These are phyloP conservation scores for Periconia digitata DNA, from an alignment of 2,329 filamentous ascomycete genomes.

Conservation along the genomic window DNA sequence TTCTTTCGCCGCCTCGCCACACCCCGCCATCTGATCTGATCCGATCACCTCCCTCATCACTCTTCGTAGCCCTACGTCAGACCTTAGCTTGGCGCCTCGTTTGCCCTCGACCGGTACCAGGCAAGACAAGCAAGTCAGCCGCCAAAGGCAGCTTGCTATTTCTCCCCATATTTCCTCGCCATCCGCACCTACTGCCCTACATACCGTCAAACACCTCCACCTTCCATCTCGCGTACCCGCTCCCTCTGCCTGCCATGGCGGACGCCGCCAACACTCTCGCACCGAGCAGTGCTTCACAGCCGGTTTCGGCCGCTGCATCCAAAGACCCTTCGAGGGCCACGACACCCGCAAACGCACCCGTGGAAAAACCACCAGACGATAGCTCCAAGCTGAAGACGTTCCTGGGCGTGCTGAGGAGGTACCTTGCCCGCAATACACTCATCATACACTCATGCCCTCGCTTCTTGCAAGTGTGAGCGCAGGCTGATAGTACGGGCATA, in stretches of 20 bases:
- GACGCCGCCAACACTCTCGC: slow-evolving; percentile 28
- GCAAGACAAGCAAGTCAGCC: neutral
- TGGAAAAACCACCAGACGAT: slow-evolving; percentile 69
- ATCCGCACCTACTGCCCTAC: neutral
- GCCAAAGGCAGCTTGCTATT: too few relatives aligned
- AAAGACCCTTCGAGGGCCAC: slow-evolving; percentile 39
- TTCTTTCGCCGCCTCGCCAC: neutral
- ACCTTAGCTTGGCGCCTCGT: neutral
- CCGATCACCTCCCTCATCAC: neutral
- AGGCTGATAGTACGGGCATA: slow-evolving; percentile 8
- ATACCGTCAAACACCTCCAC: neutral
- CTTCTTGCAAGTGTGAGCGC: slow-evolving; percentile 2
- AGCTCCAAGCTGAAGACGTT: slow-evolving; percentile 88
- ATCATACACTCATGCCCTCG: neutral
- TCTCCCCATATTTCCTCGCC: neutral
- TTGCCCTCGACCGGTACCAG: neutral
- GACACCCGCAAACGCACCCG: slow-evolving; percentile 35
- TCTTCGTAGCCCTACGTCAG: slow-evolving; percentile 7
- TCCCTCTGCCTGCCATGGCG: slow-evolving; percentile 25
- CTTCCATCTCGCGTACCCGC: neutral
- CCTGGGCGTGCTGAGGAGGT: slow-evolving; percentile 85
- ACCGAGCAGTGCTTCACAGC: slow-evolving; percentile 26
- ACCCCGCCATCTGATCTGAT: neutral
- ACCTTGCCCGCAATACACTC: slow-evolving; percentile 27
- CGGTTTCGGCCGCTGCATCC: slow-evolving; percentile 35